Percentiles rank a stretch among this genome's conserved stretches.
Evolutionary conservation across 2,329 filamentous ascomycete species (phyloP).

Genomic region (Talaromyces sp.): DNA sequence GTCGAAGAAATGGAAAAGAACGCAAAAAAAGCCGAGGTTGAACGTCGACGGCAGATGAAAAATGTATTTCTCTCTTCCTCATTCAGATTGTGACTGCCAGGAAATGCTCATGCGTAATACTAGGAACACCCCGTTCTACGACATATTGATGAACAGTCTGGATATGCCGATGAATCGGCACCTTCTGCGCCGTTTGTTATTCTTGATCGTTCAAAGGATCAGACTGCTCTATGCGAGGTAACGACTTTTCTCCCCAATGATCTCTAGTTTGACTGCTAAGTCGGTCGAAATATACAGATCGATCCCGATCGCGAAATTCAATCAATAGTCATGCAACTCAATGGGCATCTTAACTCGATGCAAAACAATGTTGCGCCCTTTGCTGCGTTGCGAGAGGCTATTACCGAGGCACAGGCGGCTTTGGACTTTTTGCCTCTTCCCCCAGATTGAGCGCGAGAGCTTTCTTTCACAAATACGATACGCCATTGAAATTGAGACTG

Average conservation of each 20-base stretch:
- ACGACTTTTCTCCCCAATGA: neutral
- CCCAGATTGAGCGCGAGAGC: constrained; percentile 27
- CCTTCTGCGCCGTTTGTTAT: constrained; percentile 26
- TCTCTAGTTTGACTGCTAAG: neutral
- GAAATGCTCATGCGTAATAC: neutral
- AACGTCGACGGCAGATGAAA: constrained; percentile 38
- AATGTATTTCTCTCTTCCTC: constrained; percentile 27
- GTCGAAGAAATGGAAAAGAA: constrained; percentile 42
- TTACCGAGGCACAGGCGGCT: constrained; percentile 34
- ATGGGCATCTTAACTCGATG: constrained; percentile 42
- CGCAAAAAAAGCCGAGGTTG: constrained; percentile 35
- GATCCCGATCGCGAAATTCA: constrained; percentile 35
- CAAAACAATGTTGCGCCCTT: constrained; percentile 37
- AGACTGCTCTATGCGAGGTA: constrained; percentile 33
- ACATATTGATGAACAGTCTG: constrained; percentile 25
- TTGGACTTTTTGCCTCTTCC: constrained; percentile 27
- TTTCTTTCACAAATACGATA: neutral
- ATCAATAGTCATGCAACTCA: constrained; percentile 36
- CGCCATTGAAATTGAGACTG: neutral
- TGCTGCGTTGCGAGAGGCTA: constrained; percentile 33
- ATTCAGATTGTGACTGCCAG: neutral
- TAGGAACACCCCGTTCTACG: constrained; percentile 40
- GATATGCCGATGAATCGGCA: constrained; percentile 16
- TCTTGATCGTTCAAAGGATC: constrained; percentile 21
- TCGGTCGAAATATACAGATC: constrained; percentile 23